phyloP scores from a whole-genome alignment of 192 early-diverging fungal genomes.

The Oehlia diaphana region DNA sequence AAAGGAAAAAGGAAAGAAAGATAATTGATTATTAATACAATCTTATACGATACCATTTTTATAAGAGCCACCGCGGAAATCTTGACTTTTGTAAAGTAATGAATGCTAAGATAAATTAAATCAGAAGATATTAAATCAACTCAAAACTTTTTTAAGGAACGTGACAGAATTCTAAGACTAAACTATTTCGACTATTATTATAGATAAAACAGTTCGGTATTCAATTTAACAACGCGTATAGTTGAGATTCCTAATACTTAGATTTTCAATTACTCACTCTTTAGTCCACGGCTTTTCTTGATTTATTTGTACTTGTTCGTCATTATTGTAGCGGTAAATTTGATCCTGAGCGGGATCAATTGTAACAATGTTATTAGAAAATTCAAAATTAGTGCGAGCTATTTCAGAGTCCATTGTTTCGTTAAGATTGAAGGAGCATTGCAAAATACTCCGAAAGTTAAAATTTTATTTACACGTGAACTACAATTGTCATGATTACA shows the following conservation, averaged over 20 bases:
- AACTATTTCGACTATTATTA: background rate
- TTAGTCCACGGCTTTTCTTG: slow-evolving; percentile 80
- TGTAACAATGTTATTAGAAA: slow-evolving; percentile 77
- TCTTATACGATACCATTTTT: slow-evolving; percentile 77
- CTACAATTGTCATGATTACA: no score
- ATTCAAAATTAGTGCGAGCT: slow-evolving; percentile 58
- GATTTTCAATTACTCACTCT: slow-evolving; percentile 55
- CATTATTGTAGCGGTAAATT: slow-evolving; percentile 80
- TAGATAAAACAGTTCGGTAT: background rate
- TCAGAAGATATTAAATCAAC: background rate
- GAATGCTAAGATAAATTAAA: slow-evolving; percentile 54
- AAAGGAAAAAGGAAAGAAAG: background rate
- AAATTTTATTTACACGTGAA: no score
- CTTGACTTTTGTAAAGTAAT: slow-evolving; percentile 84
- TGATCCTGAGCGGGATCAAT: slow-evolving; percentile 68
- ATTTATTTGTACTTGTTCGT: slow-evolving; percentile 60
- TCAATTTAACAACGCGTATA: background rate
- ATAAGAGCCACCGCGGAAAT: slow-evolving; percentile 95
- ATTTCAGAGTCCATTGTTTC: slow-evolving; percentile 47
- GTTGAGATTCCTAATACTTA: background rate
- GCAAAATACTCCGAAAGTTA: no score
- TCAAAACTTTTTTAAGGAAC: background rate
- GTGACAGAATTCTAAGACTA: no score
- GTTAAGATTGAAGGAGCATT: background rate
- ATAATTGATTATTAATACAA: no score